Base-by-base conservation (phyloP, 768 basidiomycete species). In the Coprinopsis strossmayeri region DNA sequence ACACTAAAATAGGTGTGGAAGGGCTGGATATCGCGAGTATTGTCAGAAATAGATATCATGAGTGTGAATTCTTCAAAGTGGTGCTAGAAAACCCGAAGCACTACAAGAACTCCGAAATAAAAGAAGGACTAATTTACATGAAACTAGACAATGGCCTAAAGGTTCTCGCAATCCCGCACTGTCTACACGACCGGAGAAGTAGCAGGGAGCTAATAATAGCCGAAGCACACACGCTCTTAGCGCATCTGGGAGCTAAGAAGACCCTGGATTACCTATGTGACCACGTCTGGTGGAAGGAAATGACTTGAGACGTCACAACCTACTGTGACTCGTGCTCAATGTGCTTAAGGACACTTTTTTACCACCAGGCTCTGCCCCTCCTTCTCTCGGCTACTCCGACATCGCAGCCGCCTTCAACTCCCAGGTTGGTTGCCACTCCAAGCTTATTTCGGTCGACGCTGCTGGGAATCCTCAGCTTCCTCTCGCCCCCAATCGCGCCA, bases 251-350 rank as follows among this genome's bases (percentile, higher is more conserved):
- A 2, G 15, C 53, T 0, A 17, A 20, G 5, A 73, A 71, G 42
- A 72, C 68, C 0, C 9, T 69, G 0, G n/a, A 35, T 0, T 67
- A 66, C 35, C 55, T 71, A 0, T 30, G 56, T 2, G 58, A 69
- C 20, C 30, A 65, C 21, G 61, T 67, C 2, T 72, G 69, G 68
- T 71, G 71, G 71, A 64, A 62, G 23, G 50, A 56, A 0, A 61
- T 73, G 50, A 53, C 48, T 0, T 2, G 17, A 0, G 67, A 72
- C 25, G 46, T 59, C 0, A 18, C 46, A 0, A 34, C 41, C 0
- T 70, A 48, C 38, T 69, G 67, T 58, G 61, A 65, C 54, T 12
- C 65, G 52, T 56, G 60, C 34, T 37, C 38, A 1, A 56, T 45
- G 5, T 61, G 59, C 34, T 46, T 42, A 23, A 28, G 48, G n/a